Conservation (phyloP, 352 stramenopile genomes). For the Phytophthora lateralis region DNA sequence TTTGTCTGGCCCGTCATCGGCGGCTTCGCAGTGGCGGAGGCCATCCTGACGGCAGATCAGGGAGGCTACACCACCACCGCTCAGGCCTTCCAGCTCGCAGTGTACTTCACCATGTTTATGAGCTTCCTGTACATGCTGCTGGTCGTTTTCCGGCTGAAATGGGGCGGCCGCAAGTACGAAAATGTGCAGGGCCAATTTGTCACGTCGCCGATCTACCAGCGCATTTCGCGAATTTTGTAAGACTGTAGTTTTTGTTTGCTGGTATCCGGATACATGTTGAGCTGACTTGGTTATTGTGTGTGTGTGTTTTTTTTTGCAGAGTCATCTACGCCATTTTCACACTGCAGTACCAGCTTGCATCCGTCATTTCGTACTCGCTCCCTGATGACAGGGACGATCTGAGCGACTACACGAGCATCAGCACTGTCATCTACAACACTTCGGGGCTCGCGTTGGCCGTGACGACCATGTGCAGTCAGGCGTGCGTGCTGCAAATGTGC, state of each 20-base stretch:
- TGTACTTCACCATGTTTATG: conserved; percentile 50
- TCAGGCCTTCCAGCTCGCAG: conserved; percentile 37
- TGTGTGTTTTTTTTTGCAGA: conserved; percentile 13
- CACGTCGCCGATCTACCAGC: conserved; percentile 59
- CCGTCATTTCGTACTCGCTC: conserved; percentile 44
- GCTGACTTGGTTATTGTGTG: conserved; percentile 3
- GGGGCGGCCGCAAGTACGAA: conserved; percentile 58
- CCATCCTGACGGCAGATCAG: conserved; percentile 27
- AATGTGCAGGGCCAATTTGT: conserved; percentile 60
- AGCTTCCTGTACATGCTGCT: conserved; percentile 49
- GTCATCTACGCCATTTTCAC: conserved; percentile 58
- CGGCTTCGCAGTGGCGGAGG: conserved; percentile 30
- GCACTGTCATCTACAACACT: conserved; percentile 43
- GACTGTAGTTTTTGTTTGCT: neutral
- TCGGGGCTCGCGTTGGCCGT: conserved; percentile 40
- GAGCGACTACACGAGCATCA: conserved; percentile 40
- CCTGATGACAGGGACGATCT: conserved; percentile 23
- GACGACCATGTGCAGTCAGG: conserved; percentile 51
- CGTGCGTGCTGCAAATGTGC: conserved; percentile 39
- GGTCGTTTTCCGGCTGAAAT: conserved; percentile 45
- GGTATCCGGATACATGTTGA: no score
- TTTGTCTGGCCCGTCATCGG: conserved; percentile 33
- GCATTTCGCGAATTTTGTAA: conserved; percentile 61
- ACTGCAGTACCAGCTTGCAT: conserved; percentile 57
- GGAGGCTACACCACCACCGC: conserved; percentile 48